A percentile compares a stretch with the other conserved stretches of the same genome.
phyloP scores from a whole-genome alignment of 176 grass and related monocot genomes.

The Oryza glumipatula region DNA sequence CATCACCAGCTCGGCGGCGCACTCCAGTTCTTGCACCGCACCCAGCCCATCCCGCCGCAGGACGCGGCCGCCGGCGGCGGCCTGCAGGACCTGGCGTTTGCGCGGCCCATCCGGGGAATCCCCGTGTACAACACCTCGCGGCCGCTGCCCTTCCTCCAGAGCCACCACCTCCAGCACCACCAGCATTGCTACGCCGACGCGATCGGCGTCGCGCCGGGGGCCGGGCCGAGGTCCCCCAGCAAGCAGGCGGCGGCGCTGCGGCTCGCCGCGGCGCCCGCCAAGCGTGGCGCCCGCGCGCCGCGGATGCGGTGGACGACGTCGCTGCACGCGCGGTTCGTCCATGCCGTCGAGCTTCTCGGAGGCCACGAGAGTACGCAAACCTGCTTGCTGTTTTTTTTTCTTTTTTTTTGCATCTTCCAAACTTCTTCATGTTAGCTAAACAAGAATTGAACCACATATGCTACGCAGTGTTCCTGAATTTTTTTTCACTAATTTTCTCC shows the following conservation, averaged over 20 bases:
- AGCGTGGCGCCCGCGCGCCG: slow-evolving; percentile 60
- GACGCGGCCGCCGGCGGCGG: slow-evolving; percentile 38
- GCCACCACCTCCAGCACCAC: slow-evolving; percentile 47
- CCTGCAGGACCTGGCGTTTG: slow-evolving; percentile 52
- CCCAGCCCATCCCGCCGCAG: slow-evolving; percentile 50
- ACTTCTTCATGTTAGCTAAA: neutral
- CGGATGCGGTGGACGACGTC: slow-evolving; percentile 96
- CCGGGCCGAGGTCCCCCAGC: slow-evolving; percentile 46
- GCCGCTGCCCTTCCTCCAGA: slow-evolving; percentile 53
- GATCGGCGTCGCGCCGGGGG: neutral
- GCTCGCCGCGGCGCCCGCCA: slow-evolving; percentile 52
- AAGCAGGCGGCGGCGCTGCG: slow-evolving; percentile 51
- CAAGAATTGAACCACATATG: neutral
- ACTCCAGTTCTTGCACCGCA: slow-evolving; percentile 59
- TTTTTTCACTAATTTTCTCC: neutral
- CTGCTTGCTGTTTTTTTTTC: neutral
- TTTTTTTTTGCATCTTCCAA: neutral
- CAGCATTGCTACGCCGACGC: slow-evolving; percentile 50
- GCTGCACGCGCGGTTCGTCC: slow-evolving; percentile 89
- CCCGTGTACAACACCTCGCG: slow-evolving; percentile 78
- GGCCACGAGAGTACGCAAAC: slow-evolving; percentile 84
- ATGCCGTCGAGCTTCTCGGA: slow-evolving; percentile 90
- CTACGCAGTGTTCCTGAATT: neutral
- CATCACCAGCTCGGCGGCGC: slow-evolving; percentile 4
- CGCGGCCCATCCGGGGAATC: slow-evolving; percentile 80